phyloP scores from a whole-genome alignment of 2,329 filamentous ascomycete genomes.

The Xylaria sp. region DNA sequence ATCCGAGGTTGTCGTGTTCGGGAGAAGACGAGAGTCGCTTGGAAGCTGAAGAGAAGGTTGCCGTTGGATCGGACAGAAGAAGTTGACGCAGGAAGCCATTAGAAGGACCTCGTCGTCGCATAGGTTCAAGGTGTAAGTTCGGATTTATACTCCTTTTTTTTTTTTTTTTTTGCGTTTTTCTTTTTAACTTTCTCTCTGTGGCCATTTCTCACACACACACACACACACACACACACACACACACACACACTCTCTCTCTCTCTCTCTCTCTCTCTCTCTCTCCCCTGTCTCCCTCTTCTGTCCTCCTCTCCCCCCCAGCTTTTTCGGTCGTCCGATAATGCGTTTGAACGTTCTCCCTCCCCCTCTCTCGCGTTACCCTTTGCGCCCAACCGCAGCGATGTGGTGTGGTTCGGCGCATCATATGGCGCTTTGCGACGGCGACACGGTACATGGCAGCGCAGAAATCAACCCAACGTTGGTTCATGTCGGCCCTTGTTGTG shows the following conservation, averaged over 20 bases:
- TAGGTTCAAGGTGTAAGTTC: constrained; percentile 37
- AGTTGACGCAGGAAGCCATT: constrained; percentile 38
- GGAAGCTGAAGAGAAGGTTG: constrained; percentile 43
- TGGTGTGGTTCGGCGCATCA: constrained; percentile 30
- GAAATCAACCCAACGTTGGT: constrained; percentile 19
- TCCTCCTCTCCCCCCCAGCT: not conserved
- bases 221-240: no score
- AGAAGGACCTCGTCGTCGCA: constrained; percentile 35
- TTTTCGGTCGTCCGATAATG: constrained; percentile 9
- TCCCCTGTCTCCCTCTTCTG: not conserved
- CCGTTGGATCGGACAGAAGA: constrained; percentile 37
- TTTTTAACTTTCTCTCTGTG: not conserved
- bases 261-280: not conserved
- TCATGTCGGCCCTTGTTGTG: constrained; percentile 23
- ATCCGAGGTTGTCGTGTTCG: constrained; percentile 48
- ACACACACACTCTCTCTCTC: not conserved
- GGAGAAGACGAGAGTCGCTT: constrained; percentile 44
- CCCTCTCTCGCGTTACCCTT: constrained; percentile 2
- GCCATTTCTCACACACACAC: no score
- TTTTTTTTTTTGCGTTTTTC: constrained; percentile 11
- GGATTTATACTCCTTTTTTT: constrained; percentile 10
- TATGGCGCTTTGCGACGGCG: constrained; percentile 28
- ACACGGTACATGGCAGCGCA: constrained; percentile 19
- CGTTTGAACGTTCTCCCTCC: constrained; percentile 18
- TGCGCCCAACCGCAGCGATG: constrained; percentile 35